These are phyloP conservation scores for Trichophyton rubrum DNA, from an alignment of 2,329 filamentous ascomycete genomes.

Conservation along the genomic window DNA sequence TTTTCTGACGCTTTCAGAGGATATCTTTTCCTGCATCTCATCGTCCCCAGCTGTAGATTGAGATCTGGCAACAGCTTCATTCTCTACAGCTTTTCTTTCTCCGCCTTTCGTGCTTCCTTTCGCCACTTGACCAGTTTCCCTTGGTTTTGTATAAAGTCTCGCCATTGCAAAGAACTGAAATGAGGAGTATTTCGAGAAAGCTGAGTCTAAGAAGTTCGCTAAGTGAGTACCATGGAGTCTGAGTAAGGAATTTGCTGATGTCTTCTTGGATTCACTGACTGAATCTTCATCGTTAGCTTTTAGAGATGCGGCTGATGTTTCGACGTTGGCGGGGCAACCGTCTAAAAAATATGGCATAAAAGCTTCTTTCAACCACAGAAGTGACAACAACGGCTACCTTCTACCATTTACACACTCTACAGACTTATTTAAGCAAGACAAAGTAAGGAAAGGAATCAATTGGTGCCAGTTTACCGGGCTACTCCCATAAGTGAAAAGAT, in stretches of 20 bases:
- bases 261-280: background rate
- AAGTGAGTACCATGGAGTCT: background rate
- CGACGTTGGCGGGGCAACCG: background rate
- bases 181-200: background rate
- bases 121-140: background rate
- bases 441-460: background rate
- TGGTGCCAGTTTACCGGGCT: background rate
- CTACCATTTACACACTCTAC: background rate
- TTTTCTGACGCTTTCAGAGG: background rate
- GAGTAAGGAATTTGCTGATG: background rate
- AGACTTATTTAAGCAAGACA: background rate
- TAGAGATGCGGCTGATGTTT: background rate
- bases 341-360: background rate
- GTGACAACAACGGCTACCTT: background rate
- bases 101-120: background rate
- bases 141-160: background rate
- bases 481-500: background rate
- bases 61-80: background rate
- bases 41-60: background rate
- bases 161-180: background rate
- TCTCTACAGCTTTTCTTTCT: background rate
- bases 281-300: background rate
- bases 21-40: background rate
- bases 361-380: background rate
- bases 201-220: too few species aligned